phyloP scores from a whole-genome alignment of 1,139 yeast genomes.

The Yamadazyma mexicana region DNA sequence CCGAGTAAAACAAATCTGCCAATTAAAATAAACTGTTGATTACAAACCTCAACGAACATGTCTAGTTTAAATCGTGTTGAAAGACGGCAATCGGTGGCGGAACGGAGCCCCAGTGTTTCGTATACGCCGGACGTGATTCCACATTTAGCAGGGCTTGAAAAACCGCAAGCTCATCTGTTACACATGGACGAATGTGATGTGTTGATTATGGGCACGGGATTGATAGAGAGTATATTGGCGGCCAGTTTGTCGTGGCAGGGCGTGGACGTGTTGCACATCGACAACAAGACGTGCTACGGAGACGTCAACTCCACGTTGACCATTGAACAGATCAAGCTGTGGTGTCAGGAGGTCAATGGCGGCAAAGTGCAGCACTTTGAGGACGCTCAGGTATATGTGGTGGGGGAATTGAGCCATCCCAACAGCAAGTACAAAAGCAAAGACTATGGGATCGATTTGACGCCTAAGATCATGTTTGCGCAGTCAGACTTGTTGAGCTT shows the following conservation, averaged over 20 bases:
- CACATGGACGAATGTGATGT: conserved; percentile 78
- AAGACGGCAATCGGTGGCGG: conserved; percentile 73
- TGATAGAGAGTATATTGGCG: conserved; percentile 83
- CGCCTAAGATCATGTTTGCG: conserved; percentile 89
- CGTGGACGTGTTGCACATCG: conserved; percentile 84
- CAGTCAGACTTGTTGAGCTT: conserved; percentile 80
- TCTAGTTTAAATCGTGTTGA: conserved; percentile 26
- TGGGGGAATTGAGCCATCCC: conserved; percentile 43
- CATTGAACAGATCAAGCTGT: conserved; percentile 75
- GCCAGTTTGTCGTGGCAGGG: conserved; percentile 98
- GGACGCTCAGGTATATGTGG: conserved; percentile 73
- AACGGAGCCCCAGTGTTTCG: conserved; percentile 62
- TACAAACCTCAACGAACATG: conserved; percentile 5
- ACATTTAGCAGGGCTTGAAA: conserved; percentile 73
- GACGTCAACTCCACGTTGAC: conserved; percentile 84
- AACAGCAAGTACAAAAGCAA: conserved; percentile 50
- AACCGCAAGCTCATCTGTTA: conserved; percentile 51
- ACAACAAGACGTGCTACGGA: conserved; percentile 81
- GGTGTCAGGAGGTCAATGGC: conserved; percentile 71
- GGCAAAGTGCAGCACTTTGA: conserved; percentile 50
- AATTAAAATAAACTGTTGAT: background rate
- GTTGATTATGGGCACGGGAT: conserved; percentile 87
- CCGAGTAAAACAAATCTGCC: too few relatives aligned
- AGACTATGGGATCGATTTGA: conserved; percentile 83
- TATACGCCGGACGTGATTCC: conserved; percentile 66